Percentiles rank a stretch among this genome's conserved stretches.
These are phyloP conservation scores for Protomyces arabidopsidicola DNA, from an alignment of 1,139 yeast genomes.

Conservation along the genomic window DNA sequence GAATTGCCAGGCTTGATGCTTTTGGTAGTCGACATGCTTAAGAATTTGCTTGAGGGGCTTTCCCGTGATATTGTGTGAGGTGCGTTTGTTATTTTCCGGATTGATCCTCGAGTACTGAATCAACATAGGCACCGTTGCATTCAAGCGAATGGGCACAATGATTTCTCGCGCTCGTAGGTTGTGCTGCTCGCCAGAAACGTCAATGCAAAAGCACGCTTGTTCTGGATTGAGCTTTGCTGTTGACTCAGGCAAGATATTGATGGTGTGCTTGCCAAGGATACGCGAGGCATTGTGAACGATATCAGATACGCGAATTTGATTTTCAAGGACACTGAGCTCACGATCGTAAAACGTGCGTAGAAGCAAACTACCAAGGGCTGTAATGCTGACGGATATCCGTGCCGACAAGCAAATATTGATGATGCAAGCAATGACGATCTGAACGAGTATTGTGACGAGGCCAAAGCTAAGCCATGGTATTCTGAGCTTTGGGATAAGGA, in stretches of 20 bases:
- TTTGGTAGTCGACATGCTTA: slow-evolving; percentile 37
- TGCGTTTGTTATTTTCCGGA: slow-evolving; percentile 51
- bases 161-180: slow-evolving; percentile 34
- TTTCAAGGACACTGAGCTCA: slow-evolving; percentile 68
- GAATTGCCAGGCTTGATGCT: slow-evolving; percentile 38
- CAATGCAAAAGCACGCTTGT: slow-evolving; percentile 60
- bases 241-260: slow-evolving; percentile 86
- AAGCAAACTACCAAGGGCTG: slow-evolving; percentile 46
- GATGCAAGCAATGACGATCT: slow-evolving; percentile 40
- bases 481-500: slow-evolving; percentile 65
- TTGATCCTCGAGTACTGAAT: slow-evolving; percentile 63
- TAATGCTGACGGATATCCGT: slow-evolving; percentile 45
- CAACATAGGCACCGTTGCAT: slow-evolving; percentile 69
- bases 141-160: slow-evolving; percentile 68
- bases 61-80: slow-evolving; percentile 53
- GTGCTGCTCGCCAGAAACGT: slow-evolving; percentile 33
- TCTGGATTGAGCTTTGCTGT: slow-evolving; percentile 80
- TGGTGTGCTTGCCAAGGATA: slow-evolving; percentile 78
- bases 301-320: slow-evolving; percentile 42
- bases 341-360: slow-evolving; percentile 52
- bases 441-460: slow-evolving; percentile 41
- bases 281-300: slow-evolving; percentile 63
- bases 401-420: slow-evolving; percentile 44
- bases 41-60: slow-evolving; percentile 50
- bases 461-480: slow-evolving; percentile 66